These are phyloP conservation scores for Cladosporium austrohemisphaericum DNA, from an alignment of 2,329 filamentous ascomycete species.

Conservation along the genomic window DNA sequence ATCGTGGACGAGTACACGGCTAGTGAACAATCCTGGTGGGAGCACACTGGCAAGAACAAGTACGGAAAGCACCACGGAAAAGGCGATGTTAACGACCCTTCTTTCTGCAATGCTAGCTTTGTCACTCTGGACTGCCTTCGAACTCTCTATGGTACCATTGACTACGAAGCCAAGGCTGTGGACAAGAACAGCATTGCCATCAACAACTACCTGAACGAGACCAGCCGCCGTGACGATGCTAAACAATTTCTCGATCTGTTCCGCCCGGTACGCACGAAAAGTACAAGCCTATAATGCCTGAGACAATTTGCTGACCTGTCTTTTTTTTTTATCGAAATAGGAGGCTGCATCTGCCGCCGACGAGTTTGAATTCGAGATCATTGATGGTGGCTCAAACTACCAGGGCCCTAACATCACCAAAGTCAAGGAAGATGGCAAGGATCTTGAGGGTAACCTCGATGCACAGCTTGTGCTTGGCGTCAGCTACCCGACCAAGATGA, in stretches of 20 bases:
- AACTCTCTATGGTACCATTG: constrained; percentile 52
- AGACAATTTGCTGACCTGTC: no score
- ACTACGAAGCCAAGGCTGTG: constrained; percentile 46
- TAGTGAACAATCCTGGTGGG: constrained; percentile 21
- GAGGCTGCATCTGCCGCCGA: constrained; percentile 44
- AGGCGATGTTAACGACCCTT: constrained; percentile 19
- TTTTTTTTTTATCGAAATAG: no score
- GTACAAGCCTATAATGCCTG: no score
- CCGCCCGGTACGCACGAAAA: no score
- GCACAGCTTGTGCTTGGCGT: constrained; percentile 58
- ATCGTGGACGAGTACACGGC: constrained; percentile 26
- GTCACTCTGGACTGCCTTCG: constrained; percentile 54
- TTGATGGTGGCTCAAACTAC: constrained; percentile 54
- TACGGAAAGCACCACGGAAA: constrained; percentile 15
- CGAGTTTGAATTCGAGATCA: constrained; percentile 55
- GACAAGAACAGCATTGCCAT: constrained; percentile 45
- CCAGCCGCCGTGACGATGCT: constrained; percentile 53
- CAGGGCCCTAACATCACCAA: constrained; percentile 37
- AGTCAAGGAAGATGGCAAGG: constrained; percentile 22
- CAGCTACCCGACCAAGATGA: constrained; percentile 52
- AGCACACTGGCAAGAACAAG: constrained; percentile 19
- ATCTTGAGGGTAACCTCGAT: constrained; percentile 61
- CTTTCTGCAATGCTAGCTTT: constrained; percentile 49
- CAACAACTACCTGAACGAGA: constrained; percentile 47
- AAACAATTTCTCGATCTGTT: constrained; percentile 54